Evolutionary conservation across 2,329 filamentous ascomycete species (phyloP).

Genomic region (Stagonosporopsis cucurbitacearum): DNA sequence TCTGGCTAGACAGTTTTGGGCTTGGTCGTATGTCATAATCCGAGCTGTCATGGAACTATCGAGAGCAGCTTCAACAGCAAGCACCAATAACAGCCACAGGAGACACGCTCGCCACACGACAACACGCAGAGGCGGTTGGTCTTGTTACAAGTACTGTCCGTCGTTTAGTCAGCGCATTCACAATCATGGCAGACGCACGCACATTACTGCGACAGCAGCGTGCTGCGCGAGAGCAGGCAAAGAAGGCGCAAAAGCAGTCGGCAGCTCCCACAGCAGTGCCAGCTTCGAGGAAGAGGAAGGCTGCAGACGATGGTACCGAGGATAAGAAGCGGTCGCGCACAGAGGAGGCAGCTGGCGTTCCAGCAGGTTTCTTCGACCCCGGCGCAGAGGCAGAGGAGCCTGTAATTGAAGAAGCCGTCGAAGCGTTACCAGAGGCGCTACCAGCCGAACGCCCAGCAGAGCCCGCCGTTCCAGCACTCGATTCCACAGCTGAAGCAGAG

Average conservation of each 20-base stretch:
- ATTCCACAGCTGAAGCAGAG: conserved; percentile 40
- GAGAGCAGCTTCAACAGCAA: conserved; percentile 3
- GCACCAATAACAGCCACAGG: background rate
- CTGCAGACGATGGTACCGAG: conserved; percentile 36
- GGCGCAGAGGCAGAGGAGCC: conserved; percentile 24
- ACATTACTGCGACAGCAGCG: conserved; percentile 49
- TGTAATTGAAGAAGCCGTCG: background rate
- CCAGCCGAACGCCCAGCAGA: conserved; percentile 15
- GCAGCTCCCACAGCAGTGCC: conserved; percentile 38
- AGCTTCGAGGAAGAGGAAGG: conserved; percentile 46
- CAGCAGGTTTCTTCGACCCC: conserved; percentile 46
- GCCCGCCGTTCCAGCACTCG: conserved; percentile 18
- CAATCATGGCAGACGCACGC: conserved; percentile 48
- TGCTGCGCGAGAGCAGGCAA: conserved; percentile 45
- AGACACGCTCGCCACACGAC: background rate
- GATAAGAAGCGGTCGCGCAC: conserved; percentile 44
- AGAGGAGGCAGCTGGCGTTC: conserved; percentile 41
- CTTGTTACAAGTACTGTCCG: background rate
- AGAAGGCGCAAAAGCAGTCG: conserved; percentile 38
- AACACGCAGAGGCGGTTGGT: background rate
- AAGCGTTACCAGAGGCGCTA: conserved; percentile 8
- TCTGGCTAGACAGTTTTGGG: conserved; percentile 10
- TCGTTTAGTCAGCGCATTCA: background rate
- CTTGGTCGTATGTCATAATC: background rate
- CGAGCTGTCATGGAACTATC: conserved; percentile 1